Evolutionary conservation across 225 moss, liverwort and hornwort genomes (phyloP), one percentile per base, ranked within the genome.

Genomic region (Lunularia cruciata): DNA sequence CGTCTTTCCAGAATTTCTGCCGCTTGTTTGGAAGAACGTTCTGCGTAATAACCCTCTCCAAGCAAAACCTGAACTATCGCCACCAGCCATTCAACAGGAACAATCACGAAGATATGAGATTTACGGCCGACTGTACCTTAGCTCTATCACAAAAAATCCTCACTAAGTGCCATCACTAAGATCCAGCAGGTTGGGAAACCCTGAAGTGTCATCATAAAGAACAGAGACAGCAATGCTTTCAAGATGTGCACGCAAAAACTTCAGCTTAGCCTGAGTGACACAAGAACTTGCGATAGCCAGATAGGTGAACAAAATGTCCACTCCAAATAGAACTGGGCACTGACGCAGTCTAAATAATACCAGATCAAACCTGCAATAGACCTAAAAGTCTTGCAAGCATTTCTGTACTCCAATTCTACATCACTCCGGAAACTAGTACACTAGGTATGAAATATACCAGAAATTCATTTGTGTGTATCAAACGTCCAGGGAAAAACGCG

Each of bases 401-500:
- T 63, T 3, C 14, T 37, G 22, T 8, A 5, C 5, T 64, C 31
- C 46, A 40, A 40, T 40, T 40, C 40, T 6, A 40, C 6, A 6
- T 6, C 40, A 40, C 40, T 13, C 6, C 6, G 13, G 6, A 13
- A 13, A 40, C 40, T 6, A 40, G 6, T 13, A 14, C 22, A 52
- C 34, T 33, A 33, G 49, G 74, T 70, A 63, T 66, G 63, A 61
- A n/a, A 73, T 42, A 68, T 87, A 96, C 90, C 89, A 96, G 73
- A 78, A 96, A 79, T 79, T 96, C 96, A 71, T 92, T 96, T 12
- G 96, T 92, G 82, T 96, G 96, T 69, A 92, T 89, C 46, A 96
- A 73, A 37, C 87, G 90, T 55, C 96, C 96, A 1, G 92, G 96
- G 81, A 96, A 92, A 37, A 92, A 96, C 48, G 96, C 96, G 19